phyloP scores from a whole-genome alignment of 192 early-diverging fungal genomes.

The Kappamyces sp. region DNA sequence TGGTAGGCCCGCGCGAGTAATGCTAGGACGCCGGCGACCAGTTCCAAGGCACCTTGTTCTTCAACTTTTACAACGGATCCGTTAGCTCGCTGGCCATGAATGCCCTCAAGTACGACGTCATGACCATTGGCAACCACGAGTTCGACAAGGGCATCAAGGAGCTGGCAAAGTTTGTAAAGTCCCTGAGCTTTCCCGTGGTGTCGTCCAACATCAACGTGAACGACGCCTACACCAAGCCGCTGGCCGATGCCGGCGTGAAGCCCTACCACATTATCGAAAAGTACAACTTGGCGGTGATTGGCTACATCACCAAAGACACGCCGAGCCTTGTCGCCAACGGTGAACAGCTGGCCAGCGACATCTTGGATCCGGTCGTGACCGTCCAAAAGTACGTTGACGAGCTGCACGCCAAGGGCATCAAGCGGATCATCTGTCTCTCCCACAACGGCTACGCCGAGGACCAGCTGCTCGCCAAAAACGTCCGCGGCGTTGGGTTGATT shows the following conservation, averaged over 20 bases:
- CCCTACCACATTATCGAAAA: slow-evolving; percentile 64
- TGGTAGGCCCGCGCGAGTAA: slow-evolving; percentile 14
- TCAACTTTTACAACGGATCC: slow-evolving; percentile 59
- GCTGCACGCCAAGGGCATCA: slow-evolving; percentile 53
- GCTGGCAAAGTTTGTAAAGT: slow-evolving; percentile 44
- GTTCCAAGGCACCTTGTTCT: slow-evolving; percentile 57
- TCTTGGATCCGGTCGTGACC: slow-evolving; percentile 50
- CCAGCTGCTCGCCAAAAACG: slow-evolving; percentile 49
- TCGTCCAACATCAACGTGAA: slow-evolving; percentile 61
- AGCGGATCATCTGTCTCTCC: slow-evolving; percentile 59
- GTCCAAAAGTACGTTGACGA: slow-evolving; percentile 61
- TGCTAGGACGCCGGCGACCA: slow-evolving; percentile 65
- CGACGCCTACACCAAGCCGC: slow-evolving; percentile 21
- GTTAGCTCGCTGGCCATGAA: slow-evolving; percentile 57
- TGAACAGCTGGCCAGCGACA: slow-evolving; percentile 28
- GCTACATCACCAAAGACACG: slow-evolving; percentile 39
- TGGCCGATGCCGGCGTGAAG: slow-evolving; percentile 40
- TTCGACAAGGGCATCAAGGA: slow-evolving; percentile 61
- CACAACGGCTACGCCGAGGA: slow-evolving; percentile 73
- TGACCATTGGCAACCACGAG: slow-evolving; percentile 58
- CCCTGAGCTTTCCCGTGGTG: slow-evolving; percentile 57
- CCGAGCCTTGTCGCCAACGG: slow-evolving; percentile 50
- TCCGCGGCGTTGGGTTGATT: slow-evolving; percentile 55
- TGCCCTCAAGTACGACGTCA: slow-evolving; percentile 52
- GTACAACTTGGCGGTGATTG: slow-evolving; percentile 62